Evolutionary conservation across 164 flowering plant genomes (phyloP), one percentile per base, ranked within the genome.

Genomic region (Protea cynaroides): DNA sequence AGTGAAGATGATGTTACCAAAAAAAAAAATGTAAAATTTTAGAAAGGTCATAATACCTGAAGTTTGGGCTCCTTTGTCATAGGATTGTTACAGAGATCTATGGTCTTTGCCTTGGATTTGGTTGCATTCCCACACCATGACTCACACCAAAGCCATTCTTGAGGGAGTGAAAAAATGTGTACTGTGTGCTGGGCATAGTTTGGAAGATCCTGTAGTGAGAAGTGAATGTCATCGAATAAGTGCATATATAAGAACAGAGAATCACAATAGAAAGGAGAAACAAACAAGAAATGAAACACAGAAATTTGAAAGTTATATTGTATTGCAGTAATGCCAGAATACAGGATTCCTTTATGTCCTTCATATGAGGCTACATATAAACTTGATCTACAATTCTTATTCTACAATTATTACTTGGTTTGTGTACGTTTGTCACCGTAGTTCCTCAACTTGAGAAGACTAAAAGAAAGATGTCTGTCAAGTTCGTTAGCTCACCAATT

Each of bases 11-110:
- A 25, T 22, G 11, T 47, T 12, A 19, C 15, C 9, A 14, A 54
- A 52, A 37, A 0, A 3, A 63, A 61, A 44, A 46, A 19, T n/a
- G 10, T 19, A 22, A 22, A 13, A 40, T 21, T 24, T 29, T 63
- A 13, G 3, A 0, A 37, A 36, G 15, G 22, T 63, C 23, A 14
- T 10, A 57, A 21, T 68, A 88, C 99, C 96, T 89, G 96, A 69
- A 94, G 97, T 73, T 94, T 94, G 52, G 99, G 99, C 65, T 94
- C 99, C 73, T 94, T 94, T 24, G 99, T 94, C 99, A 94, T 94
- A 50, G 99, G 99, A 73, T 94, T 94, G 73, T 94, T 94, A 78
- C 99, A 94, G 64, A 92, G 93, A 69, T 92, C 98, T 68, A 92
- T 92, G 49, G 98, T 92, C 74, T 86, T 92, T 25, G 98, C 98